Base-by-base conservation (phyloP, 2,329 filamentous ascomycete genomes). In the Diaporthe australafricana region DNA sequence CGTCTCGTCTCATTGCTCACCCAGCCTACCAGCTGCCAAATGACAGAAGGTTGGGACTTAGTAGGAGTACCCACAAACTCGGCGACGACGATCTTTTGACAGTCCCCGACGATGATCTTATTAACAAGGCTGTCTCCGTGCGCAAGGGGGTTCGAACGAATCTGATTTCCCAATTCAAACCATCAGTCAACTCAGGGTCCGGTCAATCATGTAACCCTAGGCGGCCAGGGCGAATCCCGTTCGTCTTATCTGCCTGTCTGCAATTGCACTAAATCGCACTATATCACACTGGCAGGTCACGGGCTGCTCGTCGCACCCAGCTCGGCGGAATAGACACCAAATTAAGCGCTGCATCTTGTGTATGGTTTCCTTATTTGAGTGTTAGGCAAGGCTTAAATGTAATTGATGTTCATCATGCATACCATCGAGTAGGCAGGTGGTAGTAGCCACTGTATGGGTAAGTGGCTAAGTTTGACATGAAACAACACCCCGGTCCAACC, bases 371-470 rank as follows among this genome's bases (percentile, higher is more conserved):
- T 48, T 5, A 20, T 32, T 27, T 14, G 57, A 35, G 42, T 27
- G 27, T 42, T 63, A 48, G 57, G 56, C 42, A 30, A 48, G 57
- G 57, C 57, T 63, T 63, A 48, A 63, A 35, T 48, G 27, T 35
- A 63, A 63, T 48, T 63, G 42, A 63, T 63, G 57, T 63, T 63
- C 57, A 63, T 48, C n/a, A 63, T 63, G 42, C 57, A 35, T 32
- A 22, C 27, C 47, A 48, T 63, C 9, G 57, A 63, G 57, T 48
- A 48, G 57, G 57, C 57, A 63, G 57, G 57, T 63, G 27, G 57
- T 48, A 48, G 42, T 35, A 48, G 57, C 42, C 57, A 35, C 20
- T 63, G 42, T 63, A 48, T 48, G 57, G 57, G 57, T 63, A 48
- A 63, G 57, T 48, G 57, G 57, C 57, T 63, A 63, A 35, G 42